Evolutionary conservation across 2,329 filamentous ascomycete species (phyloP), one percentile per base, ranked within the genome.

Genomic region (Talaromyces verruculosus): DNA sequence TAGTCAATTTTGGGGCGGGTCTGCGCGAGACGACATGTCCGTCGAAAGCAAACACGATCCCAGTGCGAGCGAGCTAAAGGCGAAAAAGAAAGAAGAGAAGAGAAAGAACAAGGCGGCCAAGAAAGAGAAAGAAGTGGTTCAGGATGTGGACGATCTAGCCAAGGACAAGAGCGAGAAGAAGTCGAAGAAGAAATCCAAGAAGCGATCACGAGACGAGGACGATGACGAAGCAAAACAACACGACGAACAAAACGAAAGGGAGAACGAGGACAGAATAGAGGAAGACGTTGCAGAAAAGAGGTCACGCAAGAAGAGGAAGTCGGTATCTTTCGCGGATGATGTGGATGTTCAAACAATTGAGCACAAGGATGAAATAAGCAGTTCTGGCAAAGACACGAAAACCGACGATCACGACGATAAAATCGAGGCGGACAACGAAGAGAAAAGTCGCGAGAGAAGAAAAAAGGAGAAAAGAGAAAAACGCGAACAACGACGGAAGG

Each of bases 321-420:
- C 85, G 3, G 88, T 91, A 8, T 84, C 86, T 1, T 90, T 91
- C 73, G 85, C 87, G 72, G 78, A 75, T 6, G 76, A 83, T 55
- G 86, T 89, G 74, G 85, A 84, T 22, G 81, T 83, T 67, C 85
- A 81, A 47, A 30, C 64, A 7, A 55, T 58, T 10, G 65, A 67
- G 33, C n/a, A 57, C 33, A 57, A 57, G 33, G 53, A 37, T 57
- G 30, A 57, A 57, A 61, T 65, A 3, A 67, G 61, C 39, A 66
- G 67, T n/a, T 19, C 60, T 13, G 49, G 61, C 63, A 37, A 39
- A n/a, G 43, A 63, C 35, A 35, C 33, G 13, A 57, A 57, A 57
- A 37, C 1, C 1, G 53, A 58, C 19, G 39, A 43, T 17, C 47
- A 57, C 41, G 19, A 43, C 8, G 66, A 61, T 58, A 63, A 65